These are phyloP conservation scores for Rutstroemia sydowiana DNA, from an alignment of 2,329 filamentous ascomycete genomes.

Conservation along the genomic window DNA sequence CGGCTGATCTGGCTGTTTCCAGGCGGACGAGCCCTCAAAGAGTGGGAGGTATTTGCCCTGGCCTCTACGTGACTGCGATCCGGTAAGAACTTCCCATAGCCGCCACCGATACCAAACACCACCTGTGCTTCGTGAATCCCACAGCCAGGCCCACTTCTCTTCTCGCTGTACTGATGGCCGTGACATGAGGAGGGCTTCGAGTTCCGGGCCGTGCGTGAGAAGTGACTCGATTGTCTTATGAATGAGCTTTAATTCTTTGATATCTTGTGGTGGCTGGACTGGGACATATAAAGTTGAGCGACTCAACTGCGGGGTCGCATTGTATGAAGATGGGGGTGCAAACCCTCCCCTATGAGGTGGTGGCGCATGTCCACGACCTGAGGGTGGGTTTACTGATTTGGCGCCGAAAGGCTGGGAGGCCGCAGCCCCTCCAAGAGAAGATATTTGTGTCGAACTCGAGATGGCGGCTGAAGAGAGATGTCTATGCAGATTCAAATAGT, in stretches of 20 bases:
- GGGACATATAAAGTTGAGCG: slow-evolving; percentile 55
- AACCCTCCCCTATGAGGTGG: slow-evolving; percentile 54
- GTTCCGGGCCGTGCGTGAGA: slow-evolving; percentile 73
- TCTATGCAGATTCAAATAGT: slow-evolving; percentile 70
- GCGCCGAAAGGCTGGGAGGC: slow-evolving; percentile 71
- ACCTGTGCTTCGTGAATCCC: slow-evolving; percentile 70
- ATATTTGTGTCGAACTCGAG: slow-evolving; percentile 41
- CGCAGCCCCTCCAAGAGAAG: slow-evolving; percentile 30
- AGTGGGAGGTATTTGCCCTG: slow-evolving; percentile 53
- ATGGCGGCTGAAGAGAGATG: slow-evolving; percentile 73
- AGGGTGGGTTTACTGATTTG: slow-evolving; percentile 46
- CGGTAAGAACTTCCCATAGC: slow-evolving; percentile 78
- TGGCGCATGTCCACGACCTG: slow-evolving; percentile 40
- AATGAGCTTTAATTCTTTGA: slow-evolving; percentile 73
- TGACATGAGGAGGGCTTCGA: slow-evolving; percentile 88
- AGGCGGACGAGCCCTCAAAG: slow-evolving; percentile 70
- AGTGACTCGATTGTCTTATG: slow-evolving; percentile 81
- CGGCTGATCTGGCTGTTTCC: slow-evolving; percentile 66
- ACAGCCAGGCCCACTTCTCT: slow-evolving; percentile 91
- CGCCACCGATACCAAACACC: slow-evolving; percentile 92
- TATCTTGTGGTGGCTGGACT: slow-evolving; percentile 67
- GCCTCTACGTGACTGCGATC: slow-evolving; percentile 40
- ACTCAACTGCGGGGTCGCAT: slow-evolving; percentile 32
- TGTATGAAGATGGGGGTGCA: slow-evolving; percentile 69
- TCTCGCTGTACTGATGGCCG: slow-evolving; percentile 75